Percentiles rank a stretch among this genome's conserved stretches.
These are phyloP conservation scores for Cyclocybe aegerita DNA, from an alignment of 768 basidiomycete genomes.

Conservation along the genomic window DNA sequence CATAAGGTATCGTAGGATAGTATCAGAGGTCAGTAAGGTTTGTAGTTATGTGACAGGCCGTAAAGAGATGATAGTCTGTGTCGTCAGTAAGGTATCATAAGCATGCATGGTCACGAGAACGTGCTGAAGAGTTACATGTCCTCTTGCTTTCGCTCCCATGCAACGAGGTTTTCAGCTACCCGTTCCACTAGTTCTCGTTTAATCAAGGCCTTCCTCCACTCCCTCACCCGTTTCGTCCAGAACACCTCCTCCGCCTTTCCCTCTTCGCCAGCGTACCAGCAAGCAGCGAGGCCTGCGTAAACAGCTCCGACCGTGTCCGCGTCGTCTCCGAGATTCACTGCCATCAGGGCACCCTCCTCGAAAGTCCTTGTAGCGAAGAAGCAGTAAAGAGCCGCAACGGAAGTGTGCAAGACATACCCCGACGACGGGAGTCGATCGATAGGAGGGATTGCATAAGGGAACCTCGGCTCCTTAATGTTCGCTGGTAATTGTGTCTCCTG, in stretches of 20 bases:
- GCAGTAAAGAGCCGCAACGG: constrained; percentile 43
- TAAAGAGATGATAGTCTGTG: too few species aligned
- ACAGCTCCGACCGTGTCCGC: constrained; percentile 47
- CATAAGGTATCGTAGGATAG: too few species aligned
- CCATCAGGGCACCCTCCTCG: constrained; percentile 44
- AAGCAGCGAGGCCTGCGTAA: constrained; percentile 44
- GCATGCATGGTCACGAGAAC: too few species aligned
- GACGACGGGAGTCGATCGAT: constrained; percentile 31
- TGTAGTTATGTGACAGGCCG: too few species aligned
- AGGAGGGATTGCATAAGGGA: constrained; percentile 31
- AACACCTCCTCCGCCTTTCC: constrained; percentile 22
- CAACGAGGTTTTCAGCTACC: constrained; percentile 34
- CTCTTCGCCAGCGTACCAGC: constrained; percentile 37
- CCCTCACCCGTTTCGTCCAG: constrained; percentile 35
- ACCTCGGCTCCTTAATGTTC: constrained; percentile 6
- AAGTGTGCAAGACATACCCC: constrained; percentile 39
- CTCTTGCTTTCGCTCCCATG: constrained; percentile 13
- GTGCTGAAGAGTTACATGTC: not conserved
- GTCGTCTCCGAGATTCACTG: constrained; percentile 42
- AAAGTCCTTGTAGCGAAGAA: constrained; percentile 43
- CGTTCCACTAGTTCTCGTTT: constrained; percentile 32
- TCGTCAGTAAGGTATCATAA: too few species aligned
- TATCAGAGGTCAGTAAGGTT: too few species aligned
- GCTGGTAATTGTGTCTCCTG: constrained; percentile 20
- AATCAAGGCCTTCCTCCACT: constrained; percentile 33